A percentile compares a stretch with the other conserved stretches of the same genome.
phyloP scores from a whole-genome alignment of 208 protist genomes.

The Trypanosoma melophagium region DNA sequence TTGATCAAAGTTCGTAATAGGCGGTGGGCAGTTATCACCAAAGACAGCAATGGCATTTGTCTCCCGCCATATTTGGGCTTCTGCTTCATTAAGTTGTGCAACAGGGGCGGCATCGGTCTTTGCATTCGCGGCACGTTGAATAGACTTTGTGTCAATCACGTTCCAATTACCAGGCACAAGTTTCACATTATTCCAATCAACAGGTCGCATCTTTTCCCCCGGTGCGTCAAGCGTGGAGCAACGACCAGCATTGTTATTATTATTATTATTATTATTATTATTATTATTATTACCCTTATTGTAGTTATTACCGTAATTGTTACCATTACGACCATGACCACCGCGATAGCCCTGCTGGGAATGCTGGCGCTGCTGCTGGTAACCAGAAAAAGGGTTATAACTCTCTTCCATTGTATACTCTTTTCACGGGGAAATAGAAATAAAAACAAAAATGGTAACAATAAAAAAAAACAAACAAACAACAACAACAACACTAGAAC shows the following conservation, averaged over 20 bases:
- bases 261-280: constrained; percentile 11
- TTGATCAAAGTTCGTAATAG: constrained; percentile 68
- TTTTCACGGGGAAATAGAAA: neutral
- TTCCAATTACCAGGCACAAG: constrained; percentile 78
- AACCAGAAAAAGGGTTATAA: constrained; percentile 84
- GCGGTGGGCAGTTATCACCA: constrained; percentile 54
- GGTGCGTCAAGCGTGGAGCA: constrained; percentile 23
- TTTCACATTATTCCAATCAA: constrained; percentile 64
- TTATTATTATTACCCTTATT: neutral
- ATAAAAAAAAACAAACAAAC: no score
- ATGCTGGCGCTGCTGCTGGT: constrained; percentile 13
- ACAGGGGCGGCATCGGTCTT: constrained; percentile 16
- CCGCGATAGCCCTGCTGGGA: no score
- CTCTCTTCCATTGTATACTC: constrained; percentile 44
- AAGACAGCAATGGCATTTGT: constrained; percentile 69
- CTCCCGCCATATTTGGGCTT: constrained; percentile 66
- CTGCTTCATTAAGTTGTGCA: constrained; percentile 44
- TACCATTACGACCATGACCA: neutral
- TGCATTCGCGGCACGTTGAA: constrained; percentile 53
- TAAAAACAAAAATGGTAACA: constrained; percentile 7
- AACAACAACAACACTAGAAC: no score
- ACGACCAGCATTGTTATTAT: constrained; percentile 5
- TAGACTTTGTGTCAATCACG: constrained; percentile 66
- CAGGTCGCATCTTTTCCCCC: constrained; percentile 51
- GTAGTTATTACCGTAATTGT: neutral